Percentiles rank a stretch among this genome's conserved stretches.
Evolutionary conservation across 2,329 filamentous ascomycete species (phyloP).

Genomic region (Clonostachys rhizophaga): DNA sequence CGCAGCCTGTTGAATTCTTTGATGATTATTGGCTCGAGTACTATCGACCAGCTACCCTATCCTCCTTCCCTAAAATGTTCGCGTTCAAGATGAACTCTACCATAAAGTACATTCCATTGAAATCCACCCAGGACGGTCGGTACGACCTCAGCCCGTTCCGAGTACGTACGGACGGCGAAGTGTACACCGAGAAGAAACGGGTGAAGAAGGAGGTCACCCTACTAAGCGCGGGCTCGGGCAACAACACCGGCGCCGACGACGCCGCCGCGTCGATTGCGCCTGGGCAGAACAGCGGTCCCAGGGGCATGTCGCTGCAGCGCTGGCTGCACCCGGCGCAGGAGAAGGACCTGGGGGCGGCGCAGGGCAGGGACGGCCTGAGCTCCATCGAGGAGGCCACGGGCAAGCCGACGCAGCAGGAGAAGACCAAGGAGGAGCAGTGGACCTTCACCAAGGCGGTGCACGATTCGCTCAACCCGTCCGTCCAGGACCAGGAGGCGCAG

Average conservation of each 20-base stretch:
- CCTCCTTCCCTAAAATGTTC: conserved; percentile 89
- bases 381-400: conserved; percentile 22
- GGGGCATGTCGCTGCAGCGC: conserved; percentile 51
- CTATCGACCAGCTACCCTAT: conserved; percentile 82
- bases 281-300: conserved; percentile 28
- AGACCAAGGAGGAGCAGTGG: conserved; percentile 80
- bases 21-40: conserved; percentile 99
- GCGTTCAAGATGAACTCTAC: conserved; percentile 89
- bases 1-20: conserved; percentile 54
- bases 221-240: neutral
- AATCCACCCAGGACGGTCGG: conserved; percentile 64
- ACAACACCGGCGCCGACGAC: conserved; percentile 21
- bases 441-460: conserved; percentile 82
- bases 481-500: conserved; percentile 69
- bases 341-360: neutral
- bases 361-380: neutral
- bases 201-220: conserved; percentile 55
- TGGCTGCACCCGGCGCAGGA: conserved; percentile 50
- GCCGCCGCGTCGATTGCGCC: conserved; percentile 31
- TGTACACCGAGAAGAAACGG: conserved; percentile 57
- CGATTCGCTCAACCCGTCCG: conserved; percentile 80
- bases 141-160: conserved; percentile 88
- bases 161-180: conserved; percentile 62
- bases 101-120: conserved; percentile 75
- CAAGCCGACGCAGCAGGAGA: conserved; percentile 62